Percentiles rank a stretch among this genome's conserved stretches.
These are phyloP conservation scores for Digitaria exilis DNA, from an alignment of 202 grass and related monocot species.

Conservation along the genomic window DNA sequence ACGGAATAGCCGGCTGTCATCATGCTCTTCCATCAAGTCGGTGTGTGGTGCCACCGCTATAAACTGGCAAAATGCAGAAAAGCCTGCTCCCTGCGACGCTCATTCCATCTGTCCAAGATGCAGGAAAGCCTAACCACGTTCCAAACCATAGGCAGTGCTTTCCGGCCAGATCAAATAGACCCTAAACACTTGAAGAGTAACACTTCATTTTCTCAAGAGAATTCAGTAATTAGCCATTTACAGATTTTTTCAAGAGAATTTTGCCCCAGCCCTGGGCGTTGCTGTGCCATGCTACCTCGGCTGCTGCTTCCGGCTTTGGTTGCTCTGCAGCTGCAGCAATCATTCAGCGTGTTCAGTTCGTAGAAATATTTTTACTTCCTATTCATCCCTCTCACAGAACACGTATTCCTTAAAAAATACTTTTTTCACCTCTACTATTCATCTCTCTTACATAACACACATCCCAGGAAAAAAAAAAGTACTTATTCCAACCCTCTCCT, in stretches of 20 bases:
- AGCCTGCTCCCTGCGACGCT: not conserved
- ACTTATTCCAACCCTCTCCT: no score
- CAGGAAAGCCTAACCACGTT: not conserved
- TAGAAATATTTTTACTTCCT: no score
- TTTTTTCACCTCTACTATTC: no score
- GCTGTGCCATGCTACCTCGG: not conserved
- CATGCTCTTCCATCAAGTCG: not conserved
- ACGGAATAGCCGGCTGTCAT: not conserved
- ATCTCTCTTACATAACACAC: no score
- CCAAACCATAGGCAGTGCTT: not conserved
- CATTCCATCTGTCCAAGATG: not conserved
- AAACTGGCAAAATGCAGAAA: constrained; percentile 2
- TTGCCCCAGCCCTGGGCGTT: no score
- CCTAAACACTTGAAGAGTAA: no score
- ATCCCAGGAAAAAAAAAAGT: no score
- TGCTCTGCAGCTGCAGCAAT: not conserved
- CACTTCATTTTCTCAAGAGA: not conserved
- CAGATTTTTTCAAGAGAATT: no score
- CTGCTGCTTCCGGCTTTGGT: not conserved
- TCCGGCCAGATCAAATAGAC: not conserved
- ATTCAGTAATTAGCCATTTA: no score
- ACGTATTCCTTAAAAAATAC: no score
- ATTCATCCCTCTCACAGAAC: no score
- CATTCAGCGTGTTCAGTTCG: no score
- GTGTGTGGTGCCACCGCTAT: not conserved